Evolutionary conservation across 306 rosid genomes (phyloP).

Genomic region (Lathyrus tuberosus): DNA sequence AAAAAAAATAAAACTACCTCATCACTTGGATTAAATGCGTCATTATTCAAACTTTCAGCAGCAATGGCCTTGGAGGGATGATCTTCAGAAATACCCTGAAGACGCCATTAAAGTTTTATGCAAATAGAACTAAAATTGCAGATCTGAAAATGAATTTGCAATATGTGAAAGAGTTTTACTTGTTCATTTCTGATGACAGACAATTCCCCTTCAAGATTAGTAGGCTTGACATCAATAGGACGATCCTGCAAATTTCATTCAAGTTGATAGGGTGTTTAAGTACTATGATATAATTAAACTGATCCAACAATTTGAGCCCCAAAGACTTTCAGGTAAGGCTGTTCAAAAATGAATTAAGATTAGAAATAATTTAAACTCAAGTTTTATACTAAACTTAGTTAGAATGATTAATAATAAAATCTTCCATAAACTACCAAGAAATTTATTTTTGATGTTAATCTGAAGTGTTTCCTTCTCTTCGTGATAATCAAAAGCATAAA

Average conservation of each 20-base stretch:
- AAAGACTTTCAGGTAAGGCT: conserved; percentile 22
- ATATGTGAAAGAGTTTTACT: conserved; percentile 46
- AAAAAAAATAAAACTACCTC: conserved; percentile 53
- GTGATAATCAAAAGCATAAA: conserved; percentile 13
- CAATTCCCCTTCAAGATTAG: conserved; percentile 56
- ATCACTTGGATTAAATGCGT: conserved; percentile 56
- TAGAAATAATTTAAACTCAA: conserved; percentile 23
- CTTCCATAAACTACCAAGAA: conserved; percentile 6
- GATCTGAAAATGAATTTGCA: conserved; percentile 33
- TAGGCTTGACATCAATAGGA: conserved; percentile 74
- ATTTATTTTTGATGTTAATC: conserved; percentile 19
- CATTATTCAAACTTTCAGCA: conserved; percentile 57
- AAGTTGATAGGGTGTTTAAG: conserved; percentile 24
- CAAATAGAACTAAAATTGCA: conserved; percentile 33
- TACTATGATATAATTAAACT: conserved; percentile 19
- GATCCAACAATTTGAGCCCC: conserved; percentile 22
- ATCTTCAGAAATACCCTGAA: conserved; percentile 66
- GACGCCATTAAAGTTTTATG: conserved; percentile 31
- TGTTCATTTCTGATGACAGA: conserved; percentile 59
- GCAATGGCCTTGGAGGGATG: conserved; percentile 52
- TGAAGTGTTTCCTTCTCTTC: conserved; percentile 10
- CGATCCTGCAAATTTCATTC: conserved; percentile 63
- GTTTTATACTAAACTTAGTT: conserved; percentile 5
- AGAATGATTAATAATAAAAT: conserved; percentile 2
- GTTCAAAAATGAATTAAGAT: background rate